A percentile compares a stretch with the other conserved stretches of the same genome.
phyloP scores from a whole-genome alignment of 2,329 filamentous ascomycete genomes.

The Podosphaera aphanis region DNA sequence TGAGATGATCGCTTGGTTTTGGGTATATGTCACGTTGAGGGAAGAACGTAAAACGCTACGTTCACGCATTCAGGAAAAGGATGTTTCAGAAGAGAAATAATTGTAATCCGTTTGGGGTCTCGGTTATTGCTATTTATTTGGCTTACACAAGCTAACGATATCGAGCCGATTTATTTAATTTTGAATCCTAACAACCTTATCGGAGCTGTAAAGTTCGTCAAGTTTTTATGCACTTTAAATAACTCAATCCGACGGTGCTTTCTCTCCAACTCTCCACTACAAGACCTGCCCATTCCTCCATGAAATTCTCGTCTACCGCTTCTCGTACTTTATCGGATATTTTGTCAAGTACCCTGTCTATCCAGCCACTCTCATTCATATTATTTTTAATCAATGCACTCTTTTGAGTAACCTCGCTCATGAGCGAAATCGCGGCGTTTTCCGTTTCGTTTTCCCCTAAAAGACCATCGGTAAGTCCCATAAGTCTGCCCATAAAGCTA shows the following conservation, averaged over 20 bases:
- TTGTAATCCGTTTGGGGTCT: slow-evolving; percentile 5
- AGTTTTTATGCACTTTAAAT: slow-evolving; percentile 5
- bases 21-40: slow-evolving; percentile 49
- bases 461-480: slow-evolving; percentile 5
- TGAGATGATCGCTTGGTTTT: slow-evolving; percentile 72
- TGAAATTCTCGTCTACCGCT: slow-evolving; percentile 11
- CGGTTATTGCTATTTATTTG: no score
- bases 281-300: slow-evolving; percentile 16
- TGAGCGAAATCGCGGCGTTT: slow-evolving; percentile 4
- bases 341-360: slow-evolving; percentile 13
- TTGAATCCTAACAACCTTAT: not conserved
- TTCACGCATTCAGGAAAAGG: slow-evolving; percentile 13
- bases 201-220: not conserved
- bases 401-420: slow-evolving; percentile 7
- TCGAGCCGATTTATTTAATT: no score
- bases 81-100: slow-evolving; percentile 17
- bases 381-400: slow-evolving; percentile 10
- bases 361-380: slow-evolving; percentile 16
- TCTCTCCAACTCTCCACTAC: slow-evolving; percentile 16
- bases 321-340: slow-evolving; percentile 4
- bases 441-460: slow-evolving; percentile 6
- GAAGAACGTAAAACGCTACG: slow-evolving; percentile 30
- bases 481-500: slow-evolving; percentile 6
- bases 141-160: no score
- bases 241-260: slow-evolving; percentile 11